Evolutionary conservation across 2,329 filamentous ascomycete genomes (phyloP).

Genomic region (Uncinocarpus reesii): DNA sequence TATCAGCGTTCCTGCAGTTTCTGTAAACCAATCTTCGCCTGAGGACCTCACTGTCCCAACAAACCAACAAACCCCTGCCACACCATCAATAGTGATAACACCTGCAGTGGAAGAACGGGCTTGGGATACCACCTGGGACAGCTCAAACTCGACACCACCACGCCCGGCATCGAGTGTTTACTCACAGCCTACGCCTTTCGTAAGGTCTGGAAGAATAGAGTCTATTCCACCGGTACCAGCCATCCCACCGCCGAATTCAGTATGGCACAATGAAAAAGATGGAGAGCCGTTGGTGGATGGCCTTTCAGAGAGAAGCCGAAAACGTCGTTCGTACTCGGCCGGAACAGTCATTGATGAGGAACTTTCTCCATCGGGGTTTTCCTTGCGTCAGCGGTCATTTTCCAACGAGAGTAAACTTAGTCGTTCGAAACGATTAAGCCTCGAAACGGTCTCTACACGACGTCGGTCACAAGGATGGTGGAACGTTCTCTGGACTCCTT

Average conservation of each 20-base stretch:
- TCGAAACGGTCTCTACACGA: constrained; percentile 30
- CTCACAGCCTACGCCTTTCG: constrained; percentile 32
- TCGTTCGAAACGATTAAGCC: constrained; percentile 26
- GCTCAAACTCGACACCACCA: constrained; percentile 16
- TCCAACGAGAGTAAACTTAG: constrained; percentile 26
- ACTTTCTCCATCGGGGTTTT: constrained; percentile 13
- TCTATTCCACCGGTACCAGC: constrained; percentile 33
- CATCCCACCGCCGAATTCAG: constrained; percentile 28
- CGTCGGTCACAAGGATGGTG: constrained; percentile 42
- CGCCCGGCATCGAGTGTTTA: constrained; percentile 37
- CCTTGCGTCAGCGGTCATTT: constrained; percentile 19
- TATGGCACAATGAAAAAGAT: constrained; percentile 14
- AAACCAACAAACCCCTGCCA: constrained; percentile 30
- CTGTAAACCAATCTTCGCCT: constrained; percentile 19
- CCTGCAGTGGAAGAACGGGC: constrained; percentile 34
- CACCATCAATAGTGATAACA: constrained; percentile 39
- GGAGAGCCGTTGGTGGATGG: constrained; percentile 17
- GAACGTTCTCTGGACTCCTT: constrained; percentile 39
- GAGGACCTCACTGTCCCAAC: constrained; percentile 13
- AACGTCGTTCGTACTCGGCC: constrained; percentile 27
- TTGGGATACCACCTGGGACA: constrained; percentile 26
- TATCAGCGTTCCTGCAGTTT: constrained; percentile 31
- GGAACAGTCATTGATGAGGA: constrained; percentile 30
- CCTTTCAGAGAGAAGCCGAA: constrained; percentile 19
- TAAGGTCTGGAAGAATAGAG: constrained; percentile 15